Percentiles rank a stretch among this genome's conserved stretches.
These are phyloP conservation scores for Trametes cubensis DNA, from an alignment of 768 basidiomycete species.

Conservation along the genomic window DNA sequence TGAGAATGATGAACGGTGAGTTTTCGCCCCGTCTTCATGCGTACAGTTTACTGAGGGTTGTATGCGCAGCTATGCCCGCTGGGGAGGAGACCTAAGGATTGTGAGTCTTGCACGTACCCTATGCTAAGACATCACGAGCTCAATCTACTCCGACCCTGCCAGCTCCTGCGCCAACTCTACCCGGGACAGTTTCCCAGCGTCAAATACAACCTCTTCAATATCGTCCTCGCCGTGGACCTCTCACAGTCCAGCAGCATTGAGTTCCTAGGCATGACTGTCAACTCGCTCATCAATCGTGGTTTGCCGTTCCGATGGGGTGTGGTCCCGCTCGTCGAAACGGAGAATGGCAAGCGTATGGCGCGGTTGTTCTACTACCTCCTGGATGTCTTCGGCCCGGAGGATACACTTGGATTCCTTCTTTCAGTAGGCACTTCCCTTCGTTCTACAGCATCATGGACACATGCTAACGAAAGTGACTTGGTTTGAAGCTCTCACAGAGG, in stretches of 20 bases:
- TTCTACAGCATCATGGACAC: background rate
- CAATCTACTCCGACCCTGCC: background rate
- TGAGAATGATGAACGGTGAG: constrained; percentile 75
- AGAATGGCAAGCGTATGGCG: constrained; percentile 66
- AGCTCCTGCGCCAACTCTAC: constrained; percentile 79
- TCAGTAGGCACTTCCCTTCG: background rate
- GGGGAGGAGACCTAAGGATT: constrained; percentile 26
- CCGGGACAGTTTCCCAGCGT: constrained; percentile 80
- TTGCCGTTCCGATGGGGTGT: constrained; percentile 86
- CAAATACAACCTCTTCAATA: constrained; percentile 80
- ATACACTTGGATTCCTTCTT: constrained; percentile 61
- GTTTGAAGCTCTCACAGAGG: constrained; percentile 42
- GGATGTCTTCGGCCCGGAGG: constrained; percentile 60
- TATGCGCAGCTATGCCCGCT: constrained; percentile 25
- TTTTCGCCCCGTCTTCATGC: background rate
- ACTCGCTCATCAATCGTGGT: constrained; percentile 68
- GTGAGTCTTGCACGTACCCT: constrained; percentile 1
- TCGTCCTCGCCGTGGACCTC: constrained; percentile 81
- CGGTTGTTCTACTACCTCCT: constrained; percentile 69
- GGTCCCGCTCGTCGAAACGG: constrained; percentile 67
- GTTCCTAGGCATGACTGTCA: constrained; percentile 65
- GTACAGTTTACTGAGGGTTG: background rate
- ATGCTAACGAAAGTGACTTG: no score
- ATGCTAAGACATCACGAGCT: background rate
- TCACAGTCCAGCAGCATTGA: constrained; percentile 60